These are phyloP conservation scores for Blastomyces gilchristii DNA, from an alignment of 2,329 filamentous ascomycete species.

Conservation along the genomic window DNA sequence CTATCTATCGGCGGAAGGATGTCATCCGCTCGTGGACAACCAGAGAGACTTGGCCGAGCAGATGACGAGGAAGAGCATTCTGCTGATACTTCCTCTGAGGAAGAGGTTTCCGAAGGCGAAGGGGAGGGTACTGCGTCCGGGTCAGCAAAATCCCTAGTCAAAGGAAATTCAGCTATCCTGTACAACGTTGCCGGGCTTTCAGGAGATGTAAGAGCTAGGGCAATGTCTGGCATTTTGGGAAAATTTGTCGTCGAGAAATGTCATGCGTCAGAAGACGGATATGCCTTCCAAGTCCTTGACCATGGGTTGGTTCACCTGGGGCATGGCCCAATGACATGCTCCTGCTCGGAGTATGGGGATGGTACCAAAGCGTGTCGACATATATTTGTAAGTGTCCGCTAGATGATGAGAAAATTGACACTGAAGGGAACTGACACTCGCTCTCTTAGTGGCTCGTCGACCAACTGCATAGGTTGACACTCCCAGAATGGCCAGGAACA, in stretches of 20 bases:
- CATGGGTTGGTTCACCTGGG: constrained; percentile 27
- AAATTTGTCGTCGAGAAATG: constrained; percentile 21
- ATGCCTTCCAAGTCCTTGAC: constrained; percentile 31
- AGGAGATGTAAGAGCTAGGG: constrained; percentile 8
- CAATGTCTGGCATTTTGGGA: constrained; percentile 14
- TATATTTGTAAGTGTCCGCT: constrained; percentile 30
- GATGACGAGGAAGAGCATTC: constrained; percentile 11
- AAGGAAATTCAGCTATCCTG: constrained; percentile 11
- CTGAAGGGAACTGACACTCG: constrained; percentile 7
- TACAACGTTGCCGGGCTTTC: constrained; percentile 13
- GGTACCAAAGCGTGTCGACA: constrained; percentile 30
- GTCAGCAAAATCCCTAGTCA: constrained; percentile 5
- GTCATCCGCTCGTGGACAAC: constrained; percentile 23
- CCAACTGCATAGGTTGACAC: constrained; percentile 30
- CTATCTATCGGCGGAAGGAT: constrained; percentile 32
- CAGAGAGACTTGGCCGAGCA: constrained; percentile 18
- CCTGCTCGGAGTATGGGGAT: constrained; percentile 27
- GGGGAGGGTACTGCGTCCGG: constrained; percentile 5
- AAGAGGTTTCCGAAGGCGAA: constrained; percentile 14
- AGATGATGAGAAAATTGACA: neutral
- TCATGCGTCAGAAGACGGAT: constrained; percentile 22
- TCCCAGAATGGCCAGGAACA: constrained; percentile 21
- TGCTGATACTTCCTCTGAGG: constrained; percentile 19
- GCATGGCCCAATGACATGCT: constrained; percentile 25
- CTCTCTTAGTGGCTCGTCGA: constrained; percentile 32